Evolutionary conservation across 768 basidiomycete genomes (phyloP), one percentile per base, ranked within the genome.

Genomic region (Macrolepiota dolichaula): DNA sequence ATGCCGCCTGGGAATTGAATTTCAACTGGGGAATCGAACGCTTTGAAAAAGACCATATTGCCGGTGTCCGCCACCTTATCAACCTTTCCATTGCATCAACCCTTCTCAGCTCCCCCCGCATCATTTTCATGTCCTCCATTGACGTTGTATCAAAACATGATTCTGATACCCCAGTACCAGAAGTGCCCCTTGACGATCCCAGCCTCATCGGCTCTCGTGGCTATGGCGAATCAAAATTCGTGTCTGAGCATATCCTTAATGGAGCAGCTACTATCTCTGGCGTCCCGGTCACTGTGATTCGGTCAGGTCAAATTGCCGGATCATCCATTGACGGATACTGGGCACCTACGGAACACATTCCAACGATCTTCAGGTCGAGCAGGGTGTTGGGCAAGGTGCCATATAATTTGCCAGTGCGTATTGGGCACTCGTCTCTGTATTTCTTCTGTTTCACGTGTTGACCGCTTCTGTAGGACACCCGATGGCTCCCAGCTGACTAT

Each of bases 1-100:
- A 63, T 56, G 35, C 62, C 15, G 62, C 62, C 32, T 63, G 62
- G 62, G 57, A 63, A n/a, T 52, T 63, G 25, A 63, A 63, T 38
- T 63, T 63, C 57, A 63, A 63, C 46, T 63, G 62, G 62, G 36
- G 51, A 46, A 27, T 63, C 7, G 62, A 63, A 15, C 57, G 53
- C 36, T 63, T 63, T 10, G 62, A 63, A 40, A 53, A 29, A 38
- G 53, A 47, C 6, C 62, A 63, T 35, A 44, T 63, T 38, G 51
- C 57, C 12, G 62, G 62, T 24, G 46, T 49, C 17, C 57, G 62
- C 13, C 50, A 63, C 24, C 57, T 63, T 15, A 27, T 63, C 22
- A 29, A 63, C 35, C 53, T 63, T 17, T 38, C 62, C 13, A 19
- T 46, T 29, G 55, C 40, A 25, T 63, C 62, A 7, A 44, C 51